Base-by-base conservation (phyloP, 2,329 filamentous ascomycete genomes). In the Trichoderma atrobrunneum region DNA sequence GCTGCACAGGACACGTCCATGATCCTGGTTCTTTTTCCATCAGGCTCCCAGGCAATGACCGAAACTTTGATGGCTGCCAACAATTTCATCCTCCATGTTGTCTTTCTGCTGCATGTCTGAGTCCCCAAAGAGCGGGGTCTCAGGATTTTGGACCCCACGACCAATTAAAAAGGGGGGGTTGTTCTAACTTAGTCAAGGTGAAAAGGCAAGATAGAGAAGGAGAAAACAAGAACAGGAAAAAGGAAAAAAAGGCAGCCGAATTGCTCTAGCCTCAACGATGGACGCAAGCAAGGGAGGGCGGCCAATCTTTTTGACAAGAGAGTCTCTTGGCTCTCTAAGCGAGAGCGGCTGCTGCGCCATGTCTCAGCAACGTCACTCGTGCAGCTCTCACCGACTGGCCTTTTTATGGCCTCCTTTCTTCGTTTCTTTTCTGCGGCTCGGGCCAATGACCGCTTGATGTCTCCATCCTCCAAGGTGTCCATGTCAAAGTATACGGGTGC, bases 401-500 rank as follows among this genome's bases (percentile, higher is more conserved):
- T 82, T 70, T 54, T 70, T 89, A 87, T 86, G 26, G 87, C 87
- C 76, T 87, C 84, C 77, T 87, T 89, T 72, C 90, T 85, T 75
- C 85, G 86, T 78, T 90, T 85, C 84, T 88, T 91, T 74, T 91
- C 89, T 1, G 84, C 81, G 0, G 89, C 85, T 26, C 87, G 82
- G 74, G 85, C 83, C 36, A 92, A 82, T 3, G 89, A 88, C 48
- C 88, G 90, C 84, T 92, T 95, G 76, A 97, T 91, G 73, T 98
- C 95, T 68, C 94, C 93, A 81, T 97, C 94, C 66, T 89, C 90
- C 82, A 98, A 98, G 0, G 88, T 87, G 1, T 90, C 87, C 12
- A 98, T 82, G 78, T 99, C 94, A 82, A 97, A 99, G 83, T 99
- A 99, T 21, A 87, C 89, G 3, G 95, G 95, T 5, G 96, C 94